These are phyloP conservation scores for Mytilinidion resinicola DNA, from an alignment of 495 filamentous ascomycete species.

Conservation along the genomic window DNA sequence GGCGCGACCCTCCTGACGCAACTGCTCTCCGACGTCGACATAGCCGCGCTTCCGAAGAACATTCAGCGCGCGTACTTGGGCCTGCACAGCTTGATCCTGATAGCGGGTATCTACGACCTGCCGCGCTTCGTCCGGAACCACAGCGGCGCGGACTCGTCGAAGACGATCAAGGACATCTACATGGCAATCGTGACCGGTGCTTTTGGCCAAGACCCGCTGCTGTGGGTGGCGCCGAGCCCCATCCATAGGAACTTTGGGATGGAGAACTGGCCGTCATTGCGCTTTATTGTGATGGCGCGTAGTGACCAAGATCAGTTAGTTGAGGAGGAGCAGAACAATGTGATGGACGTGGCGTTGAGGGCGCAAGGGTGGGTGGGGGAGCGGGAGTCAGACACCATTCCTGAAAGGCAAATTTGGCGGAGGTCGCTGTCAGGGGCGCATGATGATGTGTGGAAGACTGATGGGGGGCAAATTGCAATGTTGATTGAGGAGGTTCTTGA, in stretches of 20 bases:
- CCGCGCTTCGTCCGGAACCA: slow-evolving; percentile 46
- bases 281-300: slow-evolving; percentile 51
- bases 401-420: slow-evolving; percentile 25
- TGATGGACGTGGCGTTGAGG: slow-evolving; percentile 40
- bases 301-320: slow-evolving; percentile 58
- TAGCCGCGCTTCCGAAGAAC: neutral
- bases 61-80: neutral
- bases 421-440: slow-evolving; percentile 54
- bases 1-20: slow-evolving; percentile 25
- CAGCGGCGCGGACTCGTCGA: slow-evolving; percentile 3
- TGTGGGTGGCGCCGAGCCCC: slow-evolving; percentile 52
- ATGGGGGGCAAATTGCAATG: slow-evolving; percentile 46
- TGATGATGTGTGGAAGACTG: slow-evolving; percentile 51
- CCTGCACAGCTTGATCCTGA: slow-evolving; percentile 47
- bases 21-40: slow-evolving; percentile 5
- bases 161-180: slow-evolving; percentile 43
- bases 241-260: slow-evolving; percentile 33
- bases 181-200: slow-evolving; percentile 53
- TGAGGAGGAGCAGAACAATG: slow-evolving; percentile 46
- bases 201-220: slow-evolving; percentile 51
- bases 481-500: slow-evolving; percentile 24
- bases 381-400: too few relatives aligned
- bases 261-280: slow-evolving; percentile 41
- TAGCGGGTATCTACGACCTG: slow-evolving; percentile 65
- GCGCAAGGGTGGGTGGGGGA: slow-evolving; percentile 30